phyloP scores from a whole-genome alignment of 176 grass and related monocot genomes.

The Bromus sterilis region DNA sequence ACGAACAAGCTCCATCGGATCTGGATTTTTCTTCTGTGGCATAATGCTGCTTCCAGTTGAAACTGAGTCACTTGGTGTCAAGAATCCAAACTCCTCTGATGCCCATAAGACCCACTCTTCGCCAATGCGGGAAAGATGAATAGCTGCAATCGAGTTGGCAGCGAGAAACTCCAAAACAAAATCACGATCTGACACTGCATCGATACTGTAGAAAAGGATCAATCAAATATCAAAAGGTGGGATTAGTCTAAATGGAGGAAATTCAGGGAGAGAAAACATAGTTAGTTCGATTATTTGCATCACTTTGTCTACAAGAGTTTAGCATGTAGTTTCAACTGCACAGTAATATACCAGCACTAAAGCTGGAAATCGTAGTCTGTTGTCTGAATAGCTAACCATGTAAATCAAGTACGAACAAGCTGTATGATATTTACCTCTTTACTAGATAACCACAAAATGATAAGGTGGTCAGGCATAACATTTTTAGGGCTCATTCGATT shows the following conservation, averaged over 20 bases:
- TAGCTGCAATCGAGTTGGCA: conserved; percentile 75
- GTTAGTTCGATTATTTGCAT: neutral
- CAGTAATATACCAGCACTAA: neutral
- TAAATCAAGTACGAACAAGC: neutral
- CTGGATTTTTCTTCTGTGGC: conserved; percentile 93
- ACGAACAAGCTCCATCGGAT: conserved; percentile 94
- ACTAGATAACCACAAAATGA: neutral
- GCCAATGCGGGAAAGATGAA: conserved; percentile 94
- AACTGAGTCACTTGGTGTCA: conserved; percentile 68
- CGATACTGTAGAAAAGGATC: conserved; percentile 50
- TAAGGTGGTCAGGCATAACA: neutral
- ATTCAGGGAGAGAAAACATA: neutral
- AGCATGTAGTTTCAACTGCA: neutral
- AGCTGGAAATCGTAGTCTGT: neutral
- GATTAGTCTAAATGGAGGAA: neutral
- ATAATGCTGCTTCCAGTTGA: conserved; percentile 88
- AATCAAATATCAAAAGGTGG: conserved; percentile 6
- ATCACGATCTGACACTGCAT: conserved; percentile 97
- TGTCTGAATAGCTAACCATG: neutral
- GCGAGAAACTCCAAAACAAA: conserved; percentile 93
- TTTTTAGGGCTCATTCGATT: neutral
- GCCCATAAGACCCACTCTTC: conserved; percentile 99
- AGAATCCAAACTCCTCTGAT: conserved; percentile 95
- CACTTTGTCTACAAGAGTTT: neutral
- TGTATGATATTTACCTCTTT: neutral